Evolutionary conservation across 1,284 basidiomycete genomes (phyloP), one percentile per base, ranked within the genome.

Genomic region (Microstroma glucosiphilum): DNA sequence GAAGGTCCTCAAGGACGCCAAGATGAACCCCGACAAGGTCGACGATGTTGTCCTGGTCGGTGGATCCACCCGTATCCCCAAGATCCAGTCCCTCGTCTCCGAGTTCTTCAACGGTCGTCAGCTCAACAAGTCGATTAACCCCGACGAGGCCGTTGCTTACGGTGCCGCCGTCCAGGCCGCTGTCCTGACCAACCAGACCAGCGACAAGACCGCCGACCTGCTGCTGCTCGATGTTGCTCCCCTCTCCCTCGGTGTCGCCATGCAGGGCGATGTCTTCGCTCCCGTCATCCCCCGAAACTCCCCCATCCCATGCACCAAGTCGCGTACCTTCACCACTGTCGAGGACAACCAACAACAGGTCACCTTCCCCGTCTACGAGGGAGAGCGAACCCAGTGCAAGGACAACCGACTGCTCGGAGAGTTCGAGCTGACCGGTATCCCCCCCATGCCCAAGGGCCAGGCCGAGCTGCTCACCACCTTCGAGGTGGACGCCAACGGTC

Each of bases 11-110:
- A 96, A 96, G 85, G 96, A 99, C 83, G 87, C 94, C 70, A 98
- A 97, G 87, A 94, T 98, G 82, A 82, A 91, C 73, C 89, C 89
- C 71, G 90, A 92, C 80, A 96, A 96, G 86, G 92, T 97, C 72
- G 90, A 98, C 81, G 94, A 99, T 78, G 97, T 99, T 73, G 96
- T 98, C 80, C 91, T 99, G 23, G 94, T 99, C 74, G 94, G 96
- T 85, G 93, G 96, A 74, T 98, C 96, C 62, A 98, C 96, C 73
- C 94, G 96, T 87, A 99, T 99, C 81, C 94, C 94, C 78, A 97
- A 97, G 86, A 91, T 99, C 76, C 94, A 97, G 83, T 86, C 91
- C 37, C 88, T 98, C 67, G 92, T 99, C 65, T 97, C 93, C 68
- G 94, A 98, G 81, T 92, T 88, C 87, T 99, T 98, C 82, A 89